Evolutionary conservation across 75 land plant genomes (phyloP).

Genomic region (Selaginella moellendorffii): DNA sequence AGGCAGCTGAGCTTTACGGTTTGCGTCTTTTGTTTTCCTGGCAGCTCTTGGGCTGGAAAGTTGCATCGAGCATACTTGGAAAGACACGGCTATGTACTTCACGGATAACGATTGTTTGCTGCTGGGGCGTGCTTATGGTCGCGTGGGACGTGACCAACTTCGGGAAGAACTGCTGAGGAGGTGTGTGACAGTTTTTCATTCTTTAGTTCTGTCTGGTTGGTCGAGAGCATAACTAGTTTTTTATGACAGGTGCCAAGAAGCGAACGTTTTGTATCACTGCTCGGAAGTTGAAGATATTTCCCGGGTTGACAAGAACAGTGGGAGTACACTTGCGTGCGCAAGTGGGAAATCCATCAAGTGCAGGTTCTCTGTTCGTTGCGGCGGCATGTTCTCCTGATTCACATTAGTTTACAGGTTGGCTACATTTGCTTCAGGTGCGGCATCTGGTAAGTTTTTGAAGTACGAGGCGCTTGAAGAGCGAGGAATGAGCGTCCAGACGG

Average conservation of each 20-base stretch:
- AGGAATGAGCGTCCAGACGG: constrained; percentile 81
- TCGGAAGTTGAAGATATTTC: constrained; percentile 72
- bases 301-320: constrained; percentile 42
- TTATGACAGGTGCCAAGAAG: constrained; percentile 59
- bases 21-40: background rate
- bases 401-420: constrained; percentile 48
- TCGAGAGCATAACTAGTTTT: background rate
- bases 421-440: constrained; percentile 94
- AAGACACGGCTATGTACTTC: constrained; percentile 71
- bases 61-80: constrained; percentile 95
- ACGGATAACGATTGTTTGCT: constrained; percentile 49
- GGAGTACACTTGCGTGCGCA: constrained; percentile 56
- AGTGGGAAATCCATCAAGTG: constrained; percentile 47
- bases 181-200: constrained; percentile 15
- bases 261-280: constrained; percentile 68
- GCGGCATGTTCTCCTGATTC: constrained; percentile 12
- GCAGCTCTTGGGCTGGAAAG: constrained; percentile 80
- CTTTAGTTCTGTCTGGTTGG: background rate
- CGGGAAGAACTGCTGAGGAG: constrained; percentile 72
- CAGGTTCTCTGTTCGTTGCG: constrained; percentile 47
- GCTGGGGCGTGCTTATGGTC: constrained; percentile 96
- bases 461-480: constrained; percentile 84
- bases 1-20: too few species aligned
- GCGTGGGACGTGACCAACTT: constrained; percentile 63
- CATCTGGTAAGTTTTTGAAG: constrained; percentile 77